Evolutionary conservation across 169 alveolate genomes (phyloP).

Genomic region (Plasmodium yoelii): DNA sequence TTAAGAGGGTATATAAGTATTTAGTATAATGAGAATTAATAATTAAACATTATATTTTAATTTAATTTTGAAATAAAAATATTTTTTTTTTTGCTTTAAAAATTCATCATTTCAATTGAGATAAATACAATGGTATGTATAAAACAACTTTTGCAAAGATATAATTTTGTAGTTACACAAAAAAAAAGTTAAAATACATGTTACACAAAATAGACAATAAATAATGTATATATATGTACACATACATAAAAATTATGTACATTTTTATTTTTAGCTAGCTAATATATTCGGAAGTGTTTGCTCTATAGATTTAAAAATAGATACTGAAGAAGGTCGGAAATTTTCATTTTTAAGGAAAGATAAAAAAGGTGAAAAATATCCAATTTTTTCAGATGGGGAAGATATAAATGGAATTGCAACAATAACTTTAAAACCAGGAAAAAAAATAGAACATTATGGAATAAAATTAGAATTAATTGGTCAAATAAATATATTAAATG

Average conservation of each 20-base stretch:
- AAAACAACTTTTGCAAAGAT: too few relatives aligned
- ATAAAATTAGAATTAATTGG: conserved; percentile 97
- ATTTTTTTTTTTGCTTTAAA: conserved; percentile 7
- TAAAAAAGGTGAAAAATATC: conserved; percentile 87
- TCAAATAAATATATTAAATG: conserved; percentile 93
- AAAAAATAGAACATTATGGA: conserved; percentile 98
- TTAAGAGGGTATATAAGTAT: not conserved
- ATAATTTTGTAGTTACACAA: too few relatives aligned
- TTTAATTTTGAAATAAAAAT: not conserved
- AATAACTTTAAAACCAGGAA: conserved; percentile 92
- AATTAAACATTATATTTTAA: not conserved
- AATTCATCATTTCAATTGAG: not conserved
- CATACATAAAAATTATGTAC: not conserved
- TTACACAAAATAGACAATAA: too few relatives aligned
- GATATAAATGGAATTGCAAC: conserved; percentile 94
- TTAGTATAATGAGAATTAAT: conserved; percentile 6
- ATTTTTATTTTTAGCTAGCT: conserved; percentile 77
- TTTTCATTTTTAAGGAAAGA: conserved; percentile 81
- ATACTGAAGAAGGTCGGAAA: conserved; percentile 81
- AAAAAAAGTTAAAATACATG: too few relatives aligned
- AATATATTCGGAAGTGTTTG: conserved; percentile 86
- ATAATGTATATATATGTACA: too few relatives aligned
- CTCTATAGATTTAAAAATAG: conserved; percentile 82
- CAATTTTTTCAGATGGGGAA: conserved; percentile 91
- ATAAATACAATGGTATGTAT: conserved; percentile 4